Conservation (phyloP, 176 grass and related monocot genomes). For the Canna indica region DNA sequence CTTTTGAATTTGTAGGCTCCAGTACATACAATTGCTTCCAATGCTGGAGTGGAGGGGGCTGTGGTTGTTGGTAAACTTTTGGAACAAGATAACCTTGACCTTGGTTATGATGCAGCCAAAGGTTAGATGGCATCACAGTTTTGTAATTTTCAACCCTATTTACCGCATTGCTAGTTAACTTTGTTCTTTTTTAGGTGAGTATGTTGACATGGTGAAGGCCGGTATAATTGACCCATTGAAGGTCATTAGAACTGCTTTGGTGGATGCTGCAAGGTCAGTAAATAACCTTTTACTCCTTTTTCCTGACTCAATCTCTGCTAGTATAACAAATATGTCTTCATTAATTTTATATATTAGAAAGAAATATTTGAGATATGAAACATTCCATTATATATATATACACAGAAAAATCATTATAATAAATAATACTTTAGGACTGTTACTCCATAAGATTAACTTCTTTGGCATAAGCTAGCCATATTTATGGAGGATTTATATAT, state of each 20-base stretch:
- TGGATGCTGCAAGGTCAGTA: conserved; percentile 89
- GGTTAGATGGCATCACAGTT: conserved; percentile 27
- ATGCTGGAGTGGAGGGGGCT: conserved; percentile 94
- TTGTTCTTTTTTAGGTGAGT: conserved; percentile 41
- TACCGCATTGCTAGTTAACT: not conserved
- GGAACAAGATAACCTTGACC: conserved; percentile 78
- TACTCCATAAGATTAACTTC: no score
- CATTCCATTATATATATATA: no score
- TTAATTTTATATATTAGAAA: no score
- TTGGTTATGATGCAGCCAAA: conserved; percentile 96
- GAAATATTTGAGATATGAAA: no score
- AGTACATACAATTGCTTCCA: conserved; percentile 75
- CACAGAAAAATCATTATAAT: no score
- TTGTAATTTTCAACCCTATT: conserved; percentile 1
- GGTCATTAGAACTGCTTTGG: conserved; percentile 94
- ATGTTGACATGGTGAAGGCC: conserved; percentile 91
- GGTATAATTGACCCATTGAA: conserved; percentile 98
- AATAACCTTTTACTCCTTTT: not conserved
- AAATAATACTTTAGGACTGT: no score
- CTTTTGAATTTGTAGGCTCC: conserved; percentile 49
- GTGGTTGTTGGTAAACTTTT: conserved; percentile 95
- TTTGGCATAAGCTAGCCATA: no score
- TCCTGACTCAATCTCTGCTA: not conserved
- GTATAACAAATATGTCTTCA: not conserved
- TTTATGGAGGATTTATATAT: no score